These are phyloP conservation scores for Solanum pennellii DNA, from an alignment of 257 asterid species.

Conservation along the genomic window DNA sequence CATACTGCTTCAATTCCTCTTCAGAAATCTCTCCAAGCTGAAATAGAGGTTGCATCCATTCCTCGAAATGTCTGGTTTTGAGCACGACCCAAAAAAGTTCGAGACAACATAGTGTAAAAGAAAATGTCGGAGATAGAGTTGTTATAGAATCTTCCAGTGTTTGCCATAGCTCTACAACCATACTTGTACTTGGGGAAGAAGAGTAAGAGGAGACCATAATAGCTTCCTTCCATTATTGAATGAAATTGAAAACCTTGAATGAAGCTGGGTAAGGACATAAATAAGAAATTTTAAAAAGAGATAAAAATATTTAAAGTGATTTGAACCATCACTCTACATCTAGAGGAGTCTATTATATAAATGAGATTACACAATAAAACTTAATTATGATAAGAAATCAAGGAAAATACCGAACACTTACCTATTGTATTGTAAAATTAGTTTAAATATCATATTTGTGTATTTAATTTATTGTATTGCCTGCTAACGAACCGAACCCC, in stretches of 20 bases:
- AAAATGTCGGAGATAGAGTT: background rate
- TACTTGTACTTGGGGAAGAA: background rate
- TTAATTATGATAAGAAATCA: no score
- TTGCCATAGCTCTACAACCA: background rate
- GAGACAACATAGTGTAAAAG: slow-evolving; percentile 30
- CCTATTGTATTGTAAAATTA: background rate
- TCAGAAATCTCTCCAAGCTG: slow-evolving; percentile 52
- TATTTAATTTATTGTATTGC: background rate
- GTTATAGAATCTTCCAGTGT: slow-evolving; percentile 32
- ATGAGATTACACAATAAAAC: background rate
- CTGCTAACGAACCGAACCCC: background rate
- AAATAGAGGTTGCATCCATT: slow-evolving; percentile 66
- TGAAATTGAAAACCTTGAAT: no score
- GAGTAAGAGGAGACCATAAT: background rate
- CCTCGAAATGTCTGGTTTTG: slow-evolving; percentile 30
- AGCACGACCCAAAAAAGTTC: slow-evolving; percentile 24
- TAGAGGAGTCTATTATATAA: no score
- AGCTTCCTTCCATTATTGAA: no score
- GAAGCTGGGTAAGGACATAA: no score
- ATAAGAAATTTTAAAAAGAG: no score
- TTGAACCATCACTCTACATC: no score
- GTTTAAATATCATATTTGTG: background rate
- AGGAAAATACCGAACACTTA: background rate
- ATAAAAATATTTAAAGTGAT: no score
- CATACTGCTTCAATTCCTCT: slow-evolving; percentile 52